Conservation (phyloP, 2,329 filamentous ascomycete genomes). For the Colletotrichum tropicale region DNA sequence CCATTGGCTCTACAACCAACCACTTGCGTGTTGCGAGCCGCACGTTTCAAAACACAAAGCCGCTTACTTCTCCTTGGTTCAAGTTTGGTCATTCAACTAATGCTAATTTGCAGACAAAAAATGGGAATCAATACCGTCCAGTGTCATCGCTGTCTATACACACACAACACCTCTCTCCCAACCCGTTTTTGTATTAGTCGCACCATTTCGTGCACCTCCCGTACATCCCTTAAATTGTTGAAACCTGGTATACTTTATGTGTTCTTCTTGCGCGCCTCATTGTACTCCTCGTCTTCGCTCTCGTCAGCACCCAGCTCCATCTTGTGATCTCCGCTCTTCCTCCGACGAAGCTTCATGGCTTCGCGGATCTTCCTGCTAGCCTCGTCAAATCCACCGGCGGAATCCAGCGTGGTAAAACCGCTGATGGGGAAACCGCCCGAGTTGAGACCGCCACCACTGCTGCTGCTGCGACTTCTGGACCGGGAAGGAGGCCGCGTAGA, state of each 20-base stretch:
- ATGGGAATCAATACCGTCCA: background rate
- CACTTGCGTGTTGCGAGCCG: background rate
- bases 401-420: constrained; percentile 71
- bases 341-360: constrained; percentile 74
- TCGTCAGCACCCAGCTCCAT: constrained; percentile 41
- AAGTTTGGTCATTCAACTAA: background rate
- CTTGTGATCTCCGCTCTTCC: constrained; percentile 47
- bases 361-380: constrained; percentile 83
- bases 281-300: constrained; percentile 47
- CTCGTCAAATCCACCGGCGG: constrained; percentile 77
- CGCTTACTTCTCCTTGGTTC: background rate
- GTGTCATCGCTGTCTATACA: constrained; percentile 6
- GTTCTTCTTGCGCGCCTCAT: constrained; percentile 48
- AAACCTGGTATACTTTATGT: background rate
- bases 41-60: background rate
- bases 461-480: constrained; percentile 73
- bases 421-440: constrained; percentile 69
- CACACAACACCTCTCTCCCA: background rate
- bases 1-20: background rate
- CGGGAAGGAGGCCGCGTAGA: constrained; percentile 85
- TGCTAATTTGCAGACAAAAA: background rate
- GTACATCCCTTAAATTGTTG: background rate
- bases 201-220: background rate
- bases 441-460: constrained; percentile 66
- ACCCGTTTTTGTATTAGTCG: background rate